These are phyloP conservation scores for Paragyromitra xinjiangensis DNA, from an alignment of 495 filamentous ascomycete species.

Conservation along the genomic window DNA sequence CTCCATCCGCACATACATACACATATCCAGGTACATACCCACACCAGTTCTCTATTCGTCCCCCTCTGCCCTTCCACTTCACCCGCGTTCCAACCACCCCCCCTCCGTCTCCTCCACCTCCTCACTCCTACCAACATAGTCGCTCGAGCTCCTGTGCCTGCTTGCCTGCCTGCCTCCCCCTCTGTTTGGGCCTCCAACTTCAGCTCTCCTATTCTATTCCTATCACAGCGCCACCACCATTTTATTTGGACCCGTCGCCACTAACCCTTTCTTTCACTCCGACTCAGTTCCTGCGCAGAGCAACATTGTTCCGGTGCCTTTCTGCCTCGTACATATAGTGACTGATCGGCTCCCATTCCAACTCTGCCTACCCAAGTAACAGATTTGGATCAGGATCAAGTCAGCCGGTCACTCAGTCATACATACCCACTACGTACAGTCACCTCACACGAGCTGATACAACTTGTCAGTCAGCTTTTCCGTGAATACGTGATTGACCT, in stretches of 20 bases:
- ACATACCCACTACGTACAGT: constrained; percentile 25
- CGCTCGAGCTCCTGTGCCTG: constrained; percentile 42
- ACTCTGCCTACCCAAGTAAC: constrained; percentile 31
- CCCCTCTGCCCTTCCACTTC: constrained; percentile 28
- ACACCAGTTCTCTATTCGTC: constrained; percentile 42
- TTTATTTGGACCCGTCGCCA: constrained; percentile 46
- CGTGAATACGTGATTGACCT: constrained; percentile 46
- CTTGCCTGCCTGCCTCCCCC: background rate
- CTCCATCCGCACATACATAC: constrained; percentile 43
- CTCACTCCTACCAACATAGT: constrained; percentile 40
- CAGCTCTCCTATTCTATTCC: constrained; percentile 50
- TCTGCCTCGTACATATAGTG: constrained; percentile 54
- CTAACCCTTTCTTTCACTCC: constrained; percentile 39
- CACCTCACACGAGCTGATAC: constrained; percentile 34
- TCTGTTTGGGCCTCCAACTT: constrained; percentile 50
- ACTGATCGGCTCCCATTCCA: constrained; percentile 53
- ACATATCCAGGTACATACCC: constrained; percentile 53
- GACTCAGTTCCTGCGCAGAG: constrained; percentile 41
- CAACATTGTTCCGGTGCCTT: constrained; percentile 32
- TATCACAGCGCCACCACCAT: constrained; percentile 52
- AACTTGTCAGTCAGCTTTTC: constrained; percentile 38
- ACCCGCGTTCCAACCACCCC: constrained; percentile 50
- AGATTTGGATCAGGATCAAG: constrained; percentile 52
- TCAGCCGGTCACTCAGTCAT: constrained; percentile 46
- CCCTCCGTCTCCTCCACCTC: constrained; percentile 12